phyloP scores from a whole-genome alignment of 106 monocot species.

The Chionographis japonica region DNA sequence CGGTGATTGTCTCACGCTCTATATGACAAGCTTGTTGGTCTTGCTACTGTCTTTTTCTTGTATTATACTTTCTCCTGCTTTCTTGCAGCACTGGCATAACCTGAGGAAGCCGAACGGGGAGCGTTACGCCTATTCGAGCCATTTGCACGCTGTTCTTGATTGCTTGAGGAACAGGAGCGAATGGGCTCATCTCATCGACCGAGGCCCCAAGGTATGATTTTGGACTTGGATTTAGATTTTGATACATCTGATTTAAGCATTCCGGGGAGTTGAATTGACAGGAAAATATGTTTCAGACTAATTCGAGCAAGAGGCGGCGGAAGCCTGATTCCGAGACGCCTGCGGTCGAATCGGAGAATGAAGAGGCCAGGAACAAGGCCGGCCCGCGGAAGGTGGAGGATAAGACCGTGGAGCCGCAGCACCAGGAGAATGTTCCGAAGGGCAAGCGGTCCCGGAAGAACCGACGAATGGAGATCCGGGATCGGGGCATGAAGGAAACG shows the following conservation, averaged over 20 bases:
- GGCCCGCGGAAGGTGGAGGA: constrained; percentile 11
- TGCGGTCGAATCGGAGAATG: constrained; percentile 22
- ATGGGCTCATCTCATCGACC: constrained; percentile 87
- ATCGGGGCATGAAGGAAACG: constrained; percentile 16
- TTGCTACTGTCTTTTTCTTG: background rate
- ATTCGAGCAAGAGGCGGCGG: constrained; percentile 52
- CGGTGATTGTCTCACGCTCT: constrained; percentile 27
- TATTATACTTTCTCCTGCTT: constrained; percentile 3
- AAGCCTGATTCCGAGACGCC: constrained; percentile 23
- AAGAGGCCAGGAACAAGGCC: constrained; percentile 24
- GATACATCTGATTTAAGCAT: background rate
- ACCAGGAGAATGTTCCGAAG: constrained; percentile 45
- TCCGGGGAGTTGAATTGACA: background rate
- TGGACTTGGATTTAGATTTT: background rate
- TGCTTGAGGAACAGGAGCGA: constrained; percentile 74
- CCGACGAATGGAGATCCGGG: constrained; percentile 27
- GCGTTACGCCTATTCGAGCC: constrained; percentile 75
- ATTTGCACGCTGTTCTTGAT: constrained; percentile 75
- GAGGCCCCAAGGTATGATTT: constrained; percentile 56
- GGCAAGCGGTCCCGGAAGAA: constrained; percentile 58
- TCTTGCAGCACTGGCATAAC: constrained; percentile 68
- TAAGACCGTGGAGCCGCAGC: constrained; percentile 26
- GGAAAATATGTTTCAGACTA: constrained; percentile 35
- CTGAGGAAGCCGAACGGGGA: constrained; percentile 83
- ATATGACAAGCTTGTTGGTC: background rate